These are phyloP conservation scores for Annulohypoxylon bovei DNA, from an alignment of 495 filamentous ascomycete species.

Conservation along the genomic window DNA sequence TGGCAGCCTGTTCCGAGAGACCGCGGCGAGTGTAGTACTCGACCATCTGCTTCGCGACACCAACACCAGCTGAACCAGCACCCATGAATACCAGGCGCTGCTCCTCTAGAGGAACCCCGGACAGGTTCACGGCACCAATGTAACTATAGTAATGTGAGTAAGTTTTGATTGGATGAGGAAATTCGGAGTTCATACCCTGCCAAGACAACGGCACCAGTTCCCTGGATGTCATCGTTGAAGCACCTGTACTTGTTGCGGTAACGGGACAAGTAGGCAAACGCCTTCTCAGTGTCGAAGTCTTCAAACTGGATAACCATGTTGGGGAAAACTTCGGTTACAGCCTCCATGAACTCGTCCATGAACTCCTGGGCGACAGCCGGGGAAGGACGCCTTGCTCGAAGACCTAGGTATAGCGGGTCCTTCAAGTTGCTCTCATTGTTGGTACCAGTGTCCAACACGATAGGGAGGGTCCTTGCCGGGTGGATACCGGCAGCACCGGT, in stretches of 20 bases:
- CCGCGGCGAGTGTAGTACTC: constrained; percentile 95
- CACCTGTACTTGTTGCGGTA: constrained; percentile 89
- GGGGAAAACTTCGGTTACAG: constrained; percentile 86
- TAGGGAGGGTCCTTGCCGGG: constrained; percentile 85
- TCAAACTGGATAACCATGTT: constrained; percentile 98
- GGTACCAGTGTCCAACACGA: constrained; percentile 92
- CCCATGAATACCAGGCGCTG: constrained; percentile 97
- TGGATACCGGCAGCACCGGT: constrained; percentile 96
- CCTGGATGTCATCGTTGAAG: constrained; percentile 99
- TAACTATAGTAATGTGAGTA: constrained; percentile 60
- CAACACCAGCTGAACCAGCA: constrained; percentile 93
- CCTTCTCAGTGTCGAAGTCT: constrained; percentile 93
- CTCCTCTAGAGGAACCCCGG: constrained; percentile 84
- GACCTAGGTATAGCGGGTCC: constrained; percentile 94
- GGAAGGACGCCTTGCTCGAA: constrained; percentile 80
- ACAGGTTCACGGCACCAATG: constrained; percentile 92
- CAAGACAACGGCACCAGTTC: constrained; percentile 94
- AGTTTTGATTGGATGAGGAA: constrained; percentile 9
- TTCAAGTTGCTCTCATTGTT: constrained; percentile 86
- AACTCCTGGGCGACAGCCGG: constrained; percentile 89
- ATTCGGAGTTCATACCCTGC: constrained; percentile 66
- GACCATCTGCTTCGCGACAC: constrained; percentile 96
- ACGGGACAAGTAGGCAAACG: constrained; percentile 90
- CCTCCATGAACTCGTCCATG: constrained; percentile 96
- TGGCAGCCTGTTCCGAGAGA: constrained; percentile 89